Evolutionary conservation across 2,329 filamentous ascomycete genomes (phyloP).

Genomic region (Claviceps fusiformis): DNA sequence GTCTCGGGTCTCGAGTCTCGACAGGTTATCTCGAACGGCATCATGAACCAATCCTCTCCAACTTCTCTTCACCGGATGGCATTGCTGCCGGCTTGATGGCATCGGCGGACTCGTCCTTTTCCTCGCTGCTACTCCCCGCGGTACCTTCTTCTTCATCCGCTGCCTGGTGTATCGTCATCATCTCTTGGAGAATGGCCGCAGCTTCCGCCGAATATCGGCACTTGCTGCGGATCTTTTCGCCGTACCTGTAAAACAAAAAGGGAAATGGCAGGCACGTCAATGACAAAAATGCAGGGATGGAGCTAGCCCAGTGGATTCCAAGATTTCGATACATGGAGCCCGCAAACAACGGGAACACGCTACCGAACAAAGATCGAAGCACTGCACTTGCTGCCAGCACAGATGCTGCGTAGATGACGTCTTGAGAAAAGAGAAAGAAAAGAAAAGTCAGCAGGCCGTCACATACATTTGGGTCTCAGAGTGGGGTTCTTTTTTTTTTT

Average conservation of each 20-base stretch:
- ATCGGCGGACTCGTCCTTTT: conserved; percentile 10
- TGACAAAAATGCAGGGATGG: conserved; percentile 60
- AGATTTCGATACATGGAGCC: conserved; percentile 41
- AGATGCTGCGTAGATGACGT: conserved; percentile 65
- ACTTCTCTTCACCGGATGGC: not conserved
- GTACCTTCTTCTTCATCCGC: conserved; percentile 17
- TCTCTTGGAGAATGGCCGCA: conserved; percentile 41
- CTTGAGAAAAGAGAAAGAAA: conserved; percentile 6
- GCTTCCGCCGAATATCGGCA: conserved; percentile 61
- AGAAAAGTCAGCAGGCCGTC: not conserved
- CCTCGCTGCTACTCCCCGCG: conserved; percentile 12
- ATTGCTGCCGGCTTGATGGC: not conserved
- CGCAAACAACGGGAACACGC: conserved; percentile 62
- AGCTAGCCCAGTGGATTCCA: conserved; percentile 64
- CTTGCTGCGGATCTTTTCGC: conserved; percentile 43
- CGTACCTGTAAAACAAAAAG: conserved; percentile 64
- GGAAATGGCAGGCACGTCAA: conserved; percentile 61
- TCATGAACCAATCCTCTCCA: no score
- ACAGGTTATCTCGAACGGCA: no score
- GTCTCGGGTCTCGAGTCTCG: no score
- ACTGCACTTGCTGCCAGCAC: conserved; percentile 61
- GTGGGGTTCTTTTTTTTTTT: no score
- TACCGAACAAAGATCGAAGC: conserved; percentile 57
- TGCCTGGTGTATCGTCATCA: conserved; percentile 19
- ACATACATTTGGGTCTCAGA: not conserved